Evolutionary conservation across 2,329 filamentous ascomycete genomes (phyloP).

Genomic region (Domatiomyces globalis): DNA sequence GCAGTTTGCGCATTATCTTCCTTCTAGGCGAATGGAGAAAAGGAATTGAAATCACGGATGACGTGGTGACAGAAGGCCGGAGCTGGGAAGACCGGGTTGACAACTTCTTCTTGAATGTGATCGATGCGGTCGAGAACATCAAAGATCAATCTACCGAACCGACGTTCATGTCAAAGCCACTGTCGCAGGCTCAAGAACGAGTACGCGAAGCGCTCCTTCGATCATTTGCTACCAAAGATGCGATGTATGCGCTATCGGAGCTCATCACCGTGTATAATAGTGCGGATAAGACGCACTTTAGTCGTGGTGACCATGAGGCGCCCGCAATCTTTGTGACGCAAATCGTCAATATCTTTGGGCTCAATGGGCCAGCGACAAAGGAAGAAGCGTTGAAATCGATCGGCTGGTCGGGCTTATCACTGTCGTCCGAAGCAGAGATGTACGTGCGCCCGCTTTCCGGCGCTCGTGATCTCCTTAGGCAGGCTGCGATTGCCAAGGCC

Average conservation of each 20-base stretch:
- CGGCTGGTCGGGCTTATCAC: slow-evolving; percentile 52
- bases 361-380: slow-evolving; percentile 34
- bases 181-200: slow-evolving; percentile 42
- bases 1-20: slow-evolving; percentile 73
- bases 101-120: slow-evolving; percentile 41
- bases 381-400: slow-evolving; percentile 30
- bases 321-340: slow-evolving; percentile 68
- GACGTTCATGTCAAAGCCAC: slow-evolving; percentile 27
- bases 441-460: slow-evolving; percentile 46
- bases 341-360: slow-evolving; percentile 71
- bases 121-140: slow-evolving; percentile 35
- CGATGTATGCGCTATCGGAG: slow-evolving; percentile 63
- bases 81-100: slow-evolving; percentile 70
- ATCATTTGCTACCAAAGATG: slow-evolving; percentile 73
- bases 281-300: slow-evolving; percentile 32
- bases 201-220: slow-evolving; percentile 57
- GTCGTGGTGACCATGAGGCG: slow-evolving; percentile 34
- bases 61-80: slow-evolving; percentile 59
- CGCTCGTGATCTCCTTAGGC: slow-evolving; percentile 44
- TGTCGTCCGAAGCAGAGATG: slow-evolving; percentile 44
- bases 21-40: slow-evolving; percentile 81
- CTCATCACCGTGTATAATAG: slow-evolving; percentile 66
- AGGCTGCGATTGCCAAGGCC: slow-evolving; percentile 37
- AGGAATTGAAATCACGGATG: slow-evolving; percentile 76
- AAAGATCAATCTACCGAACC: slow-evolving; percentile 26